These are phyloP conservation scores for Chlorella sorokiniana DNA, from an alignment of 139 green algal genomes.

Conservation along the genomic window DNA sequence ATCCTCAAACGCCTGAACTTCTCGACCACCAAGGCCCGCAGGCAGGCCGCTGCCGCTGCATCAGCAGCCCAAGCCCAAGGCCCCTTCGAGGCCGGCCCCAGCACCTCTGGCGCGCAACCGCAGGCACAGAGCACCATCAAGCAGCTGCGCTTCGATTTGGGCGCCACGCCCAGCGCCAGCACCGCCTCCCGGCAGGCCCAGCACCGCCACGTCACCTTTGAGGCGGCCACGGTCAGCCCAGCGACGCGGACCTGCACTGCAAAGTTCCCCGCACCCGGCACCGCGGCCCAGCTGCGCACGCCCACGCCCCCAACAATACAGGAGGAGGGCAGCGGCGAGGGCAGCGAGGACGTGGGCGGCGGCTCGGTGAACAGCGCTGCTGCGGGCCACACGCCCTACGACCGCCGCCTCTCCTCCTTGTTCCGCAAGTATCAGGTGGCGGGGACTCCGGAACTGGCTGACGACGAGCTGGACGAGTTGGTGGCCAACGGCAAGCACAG, in stretches of 20 bases:
- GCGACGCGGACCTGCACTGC: not conserved
- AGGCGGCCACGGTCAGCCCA: slow-evolving; percentile 18
- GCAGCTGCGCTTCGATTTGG: slow-evolving; percentile 32
- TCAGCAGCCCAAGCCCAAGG: not conserved
- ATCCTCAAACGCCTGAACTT: slow-evolving; percentile 33
- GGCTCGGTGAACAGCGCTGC: slow-evolving; percentile 39
- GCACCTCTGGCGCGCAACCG: not conserved
- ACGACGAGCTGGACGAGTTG: slow-evolving; percentile 12
- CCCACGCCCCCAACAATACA: slow-evolving; percentile 20
- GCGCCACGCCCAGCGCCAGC: slow-evolving; percentile 6
- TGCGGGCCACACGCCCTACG: slow-evolving; percentile 41
- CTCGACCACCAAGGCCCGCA: slow-evolving; percentile 8
- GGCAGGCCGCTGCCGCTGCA: not conserved
- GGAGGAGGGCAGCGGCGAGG: slow-evolving; percentile 18
- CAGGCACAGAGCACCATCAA: slow-evolving; percentile 32
- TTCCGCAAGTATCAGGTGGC: slow-evolving; percentile 37
- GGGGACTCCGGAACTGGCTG: slow-evolving; percentile 29
- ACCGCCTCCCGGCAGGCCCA: not conserved
- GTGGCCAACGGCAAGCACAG: not conserved
- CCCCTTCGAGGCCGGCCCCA: not conserved
- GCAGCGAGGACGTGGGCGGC: slow-evolving; percentile 1
- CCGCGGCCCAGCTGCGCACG: not conserved
- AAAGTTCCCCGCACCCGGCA: not conserved
- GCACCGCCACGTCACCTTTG: slow-evolving; percentile 31
- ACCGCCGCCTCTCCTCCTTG: slow-evolving; percentile 38